Evolutionary conservation across 257 asterid species (phyloP), one percentile per base, ranked within the genome.

Genomic region (Solanum clarkiae): DNA sequence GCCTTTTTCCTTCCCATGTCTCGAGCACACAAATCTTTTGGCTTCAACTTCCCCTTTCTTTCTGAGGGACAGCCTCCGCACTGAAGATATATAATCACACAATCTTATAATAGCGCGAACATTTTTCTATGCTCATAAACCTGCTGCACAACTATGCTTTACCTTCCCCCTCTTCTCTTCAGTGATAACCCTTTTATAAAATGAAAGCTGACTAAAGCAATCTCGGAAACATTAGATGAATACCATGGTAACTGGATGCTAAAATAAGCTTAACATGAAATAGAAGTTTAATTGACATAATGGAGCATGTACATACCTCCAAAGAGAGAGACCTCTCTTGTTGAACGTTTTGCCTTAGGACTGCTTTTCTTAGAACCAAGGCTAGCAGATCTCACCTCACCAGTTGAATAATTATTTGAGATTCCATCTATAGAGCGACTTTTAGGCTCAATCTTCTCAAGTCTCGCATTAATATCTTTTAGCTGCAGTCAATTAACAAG

Each of bases 401-500:
- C 85, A 81, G 94, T 87, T 8, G 92, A 81, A 86, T 90, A 93
- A 89, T 89, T 94, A 90, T 87, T 91, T 88, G 51, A 90, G 75
- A 84, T 87, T 83, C 93, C 94, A 91, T 95, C 97, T 15, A 96
- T 90, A 69, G 93, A 89, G 85, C 91, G 93, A 83, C 80, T 85
- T 89, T 95, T 94, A 17, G 99, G 99, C 93, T 92, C 96, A 90
- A 97, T 94, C 90, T 84, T 95, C 88, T 94, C 98, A 86, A 97
- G 92, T 91, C 98, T 91, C 79, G 92, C 89, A 90, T 95, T 95
- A 62, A 97, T 95, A 91, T 97, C 99, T 90, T 87, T 95, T 84
- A 92, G 90, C 99, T 97, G 94, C 90, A 92, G 82, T 75, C 36
- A 88, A 86, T 84, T n/a, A 81, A 80, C 71, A 89, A 75, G 85